Base-by-base conservation (phyloP, 202 grass and related monocot genomes). In the Musa balbisiana region DNA sequence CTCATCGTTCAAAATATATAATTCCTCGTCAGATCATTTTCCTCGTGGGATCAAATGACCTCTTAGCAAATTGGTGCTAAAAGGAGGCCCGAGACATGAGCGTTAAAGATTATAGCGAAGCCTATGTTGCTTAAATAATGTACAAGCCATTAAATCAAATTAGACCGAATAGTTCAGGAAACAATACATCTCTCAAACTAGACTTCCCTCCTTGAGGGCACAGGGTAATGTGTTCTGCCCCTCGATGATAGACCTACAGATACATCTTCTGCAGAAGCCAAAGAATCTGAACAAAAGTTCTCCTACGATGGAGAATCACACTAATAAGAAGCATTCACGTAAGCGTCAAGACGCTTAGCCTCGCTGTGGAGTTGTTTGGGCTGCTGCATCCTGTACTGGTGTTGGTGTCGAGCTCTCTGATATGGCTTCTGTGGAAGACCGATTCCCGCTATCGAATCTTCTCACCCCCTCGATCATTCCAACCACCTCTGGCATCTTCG, bases 401-500 rank as follows among this genome's bases (percentile, higher is more conserved):
- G 43, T 27, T 4, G 76, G 76, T 1, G 64, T 55, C 14, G 76
- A 33, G 14, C 23, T 55, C 25, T 78, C 76, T 20, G 64, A 78
- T 23, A 13, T 51, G 74, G 74, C 83, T 78, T 90, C 90, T 0
- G 87, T 84, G 0, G 93, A 93, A 25, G 84, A 73, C 21, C 84
- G 73, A 0, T 83, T 87, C 17, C 78, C 90, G 0, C 17, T 84
- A 62, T 84, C 86, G 1, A 55, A 77, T 71, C 84, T 84, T 23
- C 81, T 80, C 43, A 97, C 93, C 3, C 90, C 88, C 67, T 91
- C 86, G 2, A 97, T 81, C 88, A 89, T 97, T 62, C 76, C 87
- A 56, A 85, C 93, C 60, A 93, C 87, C 24, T 97, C 88, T n/a
- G 64, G 14, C 79, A 97, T 91, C 83, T 86, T 93, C 13, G 93